Evolutionary conservation across 352 stramenopile genomes (phyloP).

Genomic region (Aphanomyces invadans): DNA sequence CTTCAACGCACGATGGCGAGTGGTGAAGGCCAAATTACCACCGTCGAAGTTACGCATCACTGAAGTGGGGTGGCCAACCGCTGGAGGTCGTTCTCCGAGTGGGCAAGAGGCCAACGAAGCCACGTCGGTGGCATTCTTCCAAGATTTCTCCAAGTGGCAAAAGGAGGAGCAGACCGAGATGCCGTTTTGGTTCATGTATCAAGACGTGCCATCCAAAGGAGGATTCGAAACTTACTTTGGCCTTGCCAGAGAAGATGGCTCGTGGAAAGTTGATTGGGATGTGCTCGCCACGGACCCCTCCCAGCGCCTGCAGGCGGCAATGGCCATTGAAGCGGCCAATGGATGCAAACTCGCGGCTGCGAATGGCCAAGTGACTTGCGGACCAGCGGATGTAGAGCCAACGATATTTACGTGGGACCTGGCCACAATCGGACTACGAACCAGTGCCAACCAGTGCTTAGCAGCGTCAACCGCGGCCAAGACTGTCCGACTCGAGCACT

Average conservation of each 20-base stretch:
- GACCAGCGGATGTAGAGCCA: too few species aligned
- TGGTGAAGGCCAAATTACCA: conserved; percentile 10
- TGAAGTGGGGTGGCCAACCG: conserved; percentile 19
- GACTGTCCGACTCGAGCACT: neutral
- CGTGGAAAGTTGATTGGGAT: conserved; percentile 12
- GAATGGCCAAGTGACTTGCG: neutral
- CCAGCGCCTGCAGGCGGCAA: neutral
- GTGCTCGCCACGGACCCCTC: neutral
- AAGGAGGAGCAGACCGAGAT: neutral
- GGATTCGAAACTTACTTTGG: conserved; percentile 21
- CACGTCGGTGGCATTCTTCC: neutral
- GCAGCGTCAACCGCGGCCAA: neutral
- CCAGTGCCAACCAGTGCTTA: neutral
- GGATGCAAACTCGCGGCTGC: neutral
- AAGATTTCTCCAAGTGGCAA: neutral
- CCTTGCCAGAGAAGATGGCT: neutral
- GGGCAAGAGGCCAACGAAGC: neutral
- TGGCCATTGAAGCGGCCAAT: neutral
- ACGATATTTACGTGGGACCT: neutral
- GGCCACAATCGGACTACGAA: neutral
- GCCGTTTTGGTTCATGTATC: conserved; percentile 22
- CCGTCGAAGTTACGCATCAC: conserved; percentile 12
- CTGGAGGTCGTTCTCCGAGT: conserved; percentile 6
- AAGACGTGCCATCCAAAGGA: conserved; percentile 19
- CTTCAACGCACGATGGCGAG: conserved; percentile 26